These are phyloP conservation scores for Botrytis elliptica DNA, from an alignment of 2,329 filamentous ascomycete genomes.

Conservation along the genomic window DNA sequence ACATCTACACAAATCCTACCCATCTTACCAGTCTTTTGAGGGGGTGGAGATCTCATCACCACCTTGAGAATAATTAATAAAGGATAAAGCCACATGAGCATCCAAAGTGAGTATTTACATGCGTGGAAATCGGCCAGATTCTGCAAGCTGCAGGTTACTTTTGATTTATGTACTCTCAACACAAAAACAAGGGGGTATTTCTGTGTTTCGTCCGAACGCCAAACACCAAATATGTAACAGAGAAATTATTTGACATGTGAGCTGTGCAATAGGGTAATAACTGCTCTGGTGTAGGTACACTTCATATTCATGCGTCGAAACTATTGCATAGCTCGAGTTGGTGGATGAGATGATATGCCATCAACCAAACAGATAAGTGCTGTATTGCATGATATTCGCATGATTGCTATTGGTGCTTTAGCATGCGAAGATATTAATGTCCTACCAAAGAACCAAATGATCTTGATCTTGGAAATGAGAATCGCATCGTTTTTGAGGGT, in stretches of 20 bases:
- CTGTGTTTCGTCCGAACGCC: not conserved
- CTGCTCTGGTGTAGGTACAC: not conserved
- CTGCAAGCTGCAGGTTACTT: not conserved
- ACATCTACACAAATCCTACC: not conserved
- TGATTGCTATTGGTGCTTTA: not conserved
- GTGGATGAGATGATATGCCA: not conserved
- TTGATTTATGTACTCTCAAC: not conserved
- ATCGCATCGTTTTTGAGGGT: conserved; percentile 2
- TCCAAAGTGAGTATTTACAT: not conserved
- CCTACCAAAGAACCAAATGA: not conserved
- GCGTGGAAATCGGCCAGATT: not conserved
- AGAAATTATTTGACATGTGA: not conserved
- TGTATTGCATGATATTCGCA: not conserved
- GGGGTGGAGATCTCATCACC: not conserved
- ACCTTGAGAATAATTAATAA: not conserved
- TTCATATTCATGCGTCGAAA: not conserved
- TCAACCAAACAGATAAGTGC: not conserved
- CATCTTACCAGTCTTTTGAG: not conserved
- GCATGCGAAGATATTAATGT: not conserved
- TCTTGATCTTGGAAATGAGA: not conserved
- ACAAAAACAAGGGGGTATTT: not conserved
- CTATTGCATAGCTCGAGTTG: not conserved
- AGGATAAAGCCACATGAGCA: not conserved
- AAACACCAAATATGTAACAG: not conserved
- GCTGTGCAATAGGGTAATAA: not conserved